Percentiles rank a stretch among this genome's conserved stretches.
phyloP scores from a whole-genome alignment of 768 basidiomycete species.

The Auriscalpium microsporum region DNA sequence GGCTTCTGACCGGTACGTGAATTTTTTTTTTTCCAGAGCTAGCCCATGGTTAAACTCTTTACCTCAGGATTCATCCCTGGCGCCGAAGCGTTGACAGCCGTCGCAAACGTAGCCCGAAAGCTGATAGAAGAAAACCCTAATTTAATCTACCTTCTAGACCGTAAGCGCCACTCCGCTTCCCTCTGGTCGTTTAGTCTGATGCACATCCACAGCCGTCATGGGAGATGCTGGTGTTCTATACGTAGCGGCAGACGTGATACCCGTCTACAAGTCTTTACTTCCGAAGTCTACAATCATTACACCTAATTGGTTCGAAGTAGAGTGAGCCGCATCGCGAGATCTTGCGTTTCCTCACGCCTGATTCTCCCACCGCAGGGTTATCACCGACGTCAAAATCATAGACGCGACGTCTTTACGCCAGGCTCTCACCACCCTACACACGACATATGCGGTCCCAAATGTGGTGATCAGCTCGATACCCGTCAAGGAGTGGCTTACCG shows the following conservation, averaged over 20 bases:
- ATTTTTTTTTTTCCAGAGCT: too few relatives aligned
- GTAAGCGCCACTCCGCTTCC: constrained; percentile 37
- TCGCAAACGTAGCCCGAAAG: constrained; percentile 52
- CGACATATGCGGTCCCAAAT: constrained; percentile 67
- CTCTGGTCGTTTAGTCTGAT: not conserved
- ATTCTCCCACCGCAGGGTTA: constrained; percentile 38
- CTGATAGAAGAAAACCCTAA: constrained; percentile 49
- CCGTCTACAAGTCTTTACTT: constrained; percentile 74
- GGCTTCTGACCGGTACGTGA: constrained; percentile 69
- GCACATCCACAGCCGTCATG: constrained; percentile 65
- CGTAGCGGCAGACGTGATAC: constrained; percentile 79
- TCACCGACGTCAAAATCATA: constrained; percentile 67
- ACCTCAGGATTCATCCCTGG: constrained; percentile 79
- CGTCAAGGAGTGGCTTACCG: constrained; percentile 50
- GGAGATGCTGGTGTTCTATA: constrained; percentile 89
- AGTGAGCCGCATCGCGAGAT: constrained; percentile 44
- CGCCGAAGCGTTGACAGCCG: constrained; percentile 63
- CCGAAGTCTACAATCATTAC: constrained; percentile 89
- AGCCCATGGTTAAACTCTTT: not conserved
- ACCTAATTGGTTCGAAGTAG: constrained; percentile 97
- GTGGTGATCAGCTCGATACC: constrained; percentile 91
- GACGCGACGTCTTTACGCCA: constrained; percentile 55
- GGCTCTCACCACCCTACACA: constrained; percentile 70
- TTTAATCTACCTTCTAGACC: constrained; percentile 85
- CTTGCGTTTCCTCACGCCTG: not conserved